Evolutionary conservation across 495 filamentous ascomycete species (phyloP).

Genomic region (Cenococcum geophilum): DNA sequence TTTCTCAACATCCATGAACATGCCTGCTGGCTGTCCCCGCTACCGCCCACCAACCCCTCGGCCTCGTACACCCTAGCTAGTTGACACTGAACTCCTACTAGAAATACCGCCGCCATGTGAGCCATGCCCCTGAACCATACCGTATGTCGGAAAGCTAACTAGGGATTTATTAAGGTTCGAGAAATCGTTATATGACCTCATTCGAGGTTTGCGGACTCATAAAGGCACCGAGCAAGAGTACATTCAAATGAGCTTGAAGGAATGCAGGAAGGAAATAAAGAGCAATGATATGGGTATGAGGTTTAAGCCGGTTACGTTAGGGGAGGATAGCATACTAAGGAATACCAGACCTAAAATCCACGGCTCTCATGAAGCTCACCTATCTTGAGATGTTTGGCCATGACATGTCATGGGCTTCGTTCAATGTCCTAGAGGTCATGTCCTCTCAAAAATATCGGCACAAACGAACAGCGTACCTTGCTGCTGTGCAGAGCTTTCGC

Average conservation of each 20-base stretch:
- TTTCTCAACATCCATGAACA: constrained; percentile 13
- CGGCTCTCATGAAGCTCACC: constrained; percentile 85
- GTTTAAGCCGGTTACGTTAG: neutral
- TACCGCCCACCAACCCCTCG: constrained; percentile 25
- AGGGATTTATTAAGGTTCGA: constrained; percentile 66
- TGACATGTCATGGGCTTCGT: constrained; percentile 99
- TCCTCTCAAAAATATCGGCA: constrained; percentile 88
- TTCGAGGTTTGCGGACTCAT: constrained; percentile 86
- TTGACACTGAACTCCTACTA: constrained; percentile 5
- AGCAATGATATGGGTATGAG: constrained; percentile 79
- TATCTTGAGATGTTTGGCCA: constrained; percentile 99
- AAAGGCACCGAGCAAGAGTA: constrained; percentile 92
- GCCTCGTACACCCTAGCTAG: constrained; percentile 3
- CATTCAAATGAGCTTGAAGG: constrained; percentile 80
- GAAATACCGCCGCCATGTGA: constrained; percentile 23
- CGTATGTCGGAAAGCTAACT: neutral
- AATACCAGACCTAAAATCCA: constrained; percentile 82
- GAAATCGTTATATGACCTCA: constrained; percentile 98
- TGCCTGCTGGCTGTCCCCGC: constrained; percentile 19
- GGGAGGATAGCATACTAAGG: constrained; percentile 27
- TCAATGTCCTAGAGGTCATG: constrained; percentile 98
- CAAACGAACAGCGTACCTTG: constrained; percentile 94
- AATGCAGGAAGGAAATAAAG: constrained; percentile 88
- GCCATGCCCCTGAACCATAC: neutral
- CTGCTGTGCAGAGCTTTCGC: constrained; percentile 90